phyloP scores from a whole-genome alignment of 495 filamentous ascomycete genomes.

The Apodospora peruviana region DNA sequence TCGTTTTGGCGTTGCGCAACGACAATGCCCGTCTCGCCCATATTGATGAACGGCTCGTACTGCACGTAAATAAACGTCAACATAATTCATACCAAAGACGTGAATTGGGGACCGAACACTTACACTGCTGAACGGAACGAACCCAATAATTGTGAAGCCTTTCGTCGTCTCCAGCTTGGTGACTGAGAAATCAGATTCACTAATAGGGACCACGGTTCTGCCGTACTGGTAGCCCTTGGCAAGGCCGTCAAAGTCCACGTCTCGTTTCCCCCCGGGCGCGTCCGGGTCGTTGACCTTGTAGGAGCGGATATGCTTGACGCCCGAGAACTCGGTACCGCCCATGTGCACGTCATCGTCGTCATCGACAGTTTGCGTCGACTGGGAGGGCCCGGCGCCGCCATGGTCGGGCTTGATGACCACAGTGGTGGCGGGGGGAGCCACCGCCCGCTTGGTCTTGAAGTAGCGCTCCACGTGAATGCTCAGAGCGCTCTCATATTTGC shows the following conservation, averaged over 20 bases:
- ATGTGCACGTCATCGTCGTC: slow-evolving; percentile 41
- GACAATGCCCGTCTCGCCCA: slow-evolving; percentile 71
- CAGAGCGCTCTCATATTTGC: slow-evolving; percentile 68
- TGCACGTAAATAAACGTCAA: slow-evolving; percentile 26
- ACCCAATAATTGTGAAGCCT: slow-evolving; percentile 77
- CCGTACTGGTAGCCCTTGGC: slow-evolving; percentile 95
- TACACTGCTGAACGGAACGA: slow-evolving; percentile 71
- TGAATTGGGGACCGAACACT: slow-evolving; percentile 1
- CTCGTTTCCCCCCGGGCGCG: slow-evolving; percentile 72
- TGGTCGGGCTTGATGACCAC: slow-evolving; percentile 54
- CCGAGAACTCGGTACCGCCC: slow-evolving; percentile 45
- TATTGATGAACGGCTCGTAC: slow-evolving; percentile 81
- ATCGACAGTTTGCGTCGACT: slow-evolving; percentile 43
- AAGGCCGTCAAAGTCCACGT: slow-evolving; percentile 77
- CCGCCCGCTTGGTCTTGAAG: slow-evolving; percentile 72
- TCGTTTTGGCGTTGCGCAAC: slow-evolving; percentile 68
- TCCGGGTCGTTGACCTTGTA: slow-evolving; percentile 75
- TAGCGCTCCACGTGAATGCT: slow-evolving; percentile 86
- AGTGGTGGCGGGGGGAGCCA: slow-evolving; percentile 65
- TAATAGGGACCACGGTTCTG: slow-evolving; percentile 83
- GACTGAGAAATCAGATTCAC: slow-evolving; percentile 72
- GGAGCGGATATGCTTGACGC: slow-evolving; percentile 63
- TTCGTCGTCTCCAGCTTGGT: slow-evolving; percentile 73
- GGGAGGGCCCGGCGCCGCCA: slow-evolving; percentile 32
- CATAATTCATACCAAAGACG: neutral